Conservation (phyloP, 192 early-diverging fungal genomes). For the Cladochytrium replicatum region DNA sequence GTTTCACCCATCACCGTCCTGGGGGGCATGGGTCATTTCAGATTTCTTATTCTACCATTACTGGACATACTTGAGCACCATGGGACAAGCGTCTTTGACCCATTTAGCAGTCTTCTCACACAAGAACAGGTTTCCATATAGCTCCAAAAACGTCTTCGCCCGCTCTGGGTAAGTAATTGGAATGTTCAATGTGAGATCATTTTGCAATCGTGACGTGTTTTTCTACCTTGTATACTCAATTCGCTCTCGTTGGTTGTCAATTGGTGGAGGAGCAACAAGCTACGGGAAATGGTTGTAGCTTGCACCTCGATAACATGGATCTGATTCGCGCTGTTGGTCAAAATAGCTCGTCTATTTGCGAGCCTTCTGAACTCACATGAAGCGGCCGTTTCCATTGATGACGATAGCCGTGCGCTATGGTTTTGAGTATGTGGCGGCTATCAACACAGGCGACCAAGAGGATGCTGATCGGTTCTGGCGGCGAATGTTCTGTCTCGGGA, state of each 20-base stretch:
- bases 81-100: slow-evolving; percentile 11
- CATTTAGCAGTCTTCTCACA: slow-evolving; percentile 26
- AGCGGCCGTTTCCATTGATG: slow-evolving; percentile 12
- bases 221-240: slow-evolving; percentile 14
- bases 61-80: slow-evolving; percentile 23
- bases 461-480: slow-evolving; percentile 16
- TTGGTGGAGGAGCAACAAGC: slow-evolving; percentile 30
- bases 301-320: slow-evolving; percentile 46
- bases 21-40: not conserved
- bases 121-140: slow-evolving; percentile 40
- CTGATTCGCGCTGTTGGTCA: slow-evolving; percentile 11
- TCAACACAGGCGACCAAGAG: slow-evolving; percentile 36
- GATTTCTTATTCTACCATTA: not conserved
- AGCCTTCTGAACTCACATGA: slow-evolving; percentile 9
- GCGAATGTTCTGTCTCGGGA: not conserved
- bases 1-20: not conserved
- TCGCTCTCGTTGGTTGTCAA: slow-evolving; percentile 25
- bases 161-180: slow-evolving; percentile 17
- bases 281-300: slow-evolving; percentile 27
- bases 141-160: slow-evolving; percentile 37
- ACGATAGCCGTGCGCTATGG: slow-evolving; percentile 22
- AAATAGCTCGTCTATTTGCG: not conserved
- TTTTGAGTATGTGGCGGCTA: slow-evolving; percentile 39
- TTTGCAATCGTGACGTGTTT: slow-evolving; percentile 7
- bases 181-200: not conserved